Conservation (phyloP, 2,329 filamentous ascomycete species). For the Ilyonectria robusta region DNA sequence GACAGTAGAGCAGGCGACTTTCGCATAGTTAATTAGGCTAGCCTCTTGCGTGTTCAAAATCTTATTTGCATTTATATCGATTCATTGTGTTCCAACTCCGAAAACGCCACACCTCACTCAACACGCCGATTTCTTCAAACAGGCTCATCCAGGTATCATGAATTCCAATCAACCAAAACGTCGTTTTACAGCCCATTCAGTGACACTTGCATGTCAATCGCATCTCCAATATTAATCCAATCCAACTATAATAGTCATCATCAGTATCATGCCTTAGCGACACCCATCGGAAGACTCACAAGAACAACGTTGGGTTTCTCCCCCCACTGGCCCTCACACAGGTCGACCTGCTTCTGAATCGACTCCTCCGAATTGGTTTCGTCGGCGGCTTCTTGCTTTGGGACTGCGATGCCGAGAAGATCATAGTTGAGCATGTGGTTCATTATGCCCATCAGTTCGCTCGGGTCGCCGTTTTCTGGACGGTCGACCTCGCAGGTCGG, state of each 20-base stretch:
- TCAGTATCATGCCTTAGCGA: slow-evolving; percentile 6
- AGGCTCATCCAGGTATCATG: not conserved
- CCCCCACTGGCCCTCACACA: slow-evolving; percentile 41
- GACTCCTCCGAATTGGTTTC: slow-evolving; percentile 54
- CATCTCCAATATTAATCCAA: slow-evolving; percentile 58
- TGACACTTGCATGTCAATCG: slow-evolving; percentile 54
- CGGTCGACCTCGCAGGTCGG: slow-evolving; percentile 77
- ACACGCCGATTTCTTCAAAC: too few species aligned
- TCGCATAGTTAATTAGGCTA: too few species aligned
- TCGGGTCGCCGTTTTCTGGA: slow-evolving; percentile 58
- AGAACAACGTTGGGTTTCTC: slow-evolving; percentile 47
- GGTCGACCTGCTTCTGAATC: slow-evolving; percentile 45
- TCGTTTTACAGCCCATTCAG: slow-evolving; percentile 54
- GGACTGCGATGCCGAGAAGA: slow-evolving; percentile 49
- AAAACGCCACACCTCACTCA: too few species aligned
- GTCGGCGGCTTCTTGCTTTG: slow-evolving; percentile 48
- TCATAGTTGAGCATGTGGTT: slow-evolving; percentile 50
- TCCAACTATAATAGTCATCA: slow-evolving; percentile 54
- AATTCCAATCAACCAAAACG: not conserved
- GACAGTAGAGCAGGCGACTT: too few species aligned
- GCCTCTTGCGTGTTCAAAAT: too few species aligned
- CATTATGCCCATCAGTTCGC: slow-evolving; percentile 47
- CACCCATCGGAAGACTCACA: slow-evolving; percentile 20
- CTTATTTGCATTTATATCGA: too few species aligned
- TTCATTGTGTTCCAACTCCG: too few species aligned